Evolutionary conservation across 2,329 filamentous ascomycete species (phyloP).

Genomic region (Diaporthe sp.): DNA sequence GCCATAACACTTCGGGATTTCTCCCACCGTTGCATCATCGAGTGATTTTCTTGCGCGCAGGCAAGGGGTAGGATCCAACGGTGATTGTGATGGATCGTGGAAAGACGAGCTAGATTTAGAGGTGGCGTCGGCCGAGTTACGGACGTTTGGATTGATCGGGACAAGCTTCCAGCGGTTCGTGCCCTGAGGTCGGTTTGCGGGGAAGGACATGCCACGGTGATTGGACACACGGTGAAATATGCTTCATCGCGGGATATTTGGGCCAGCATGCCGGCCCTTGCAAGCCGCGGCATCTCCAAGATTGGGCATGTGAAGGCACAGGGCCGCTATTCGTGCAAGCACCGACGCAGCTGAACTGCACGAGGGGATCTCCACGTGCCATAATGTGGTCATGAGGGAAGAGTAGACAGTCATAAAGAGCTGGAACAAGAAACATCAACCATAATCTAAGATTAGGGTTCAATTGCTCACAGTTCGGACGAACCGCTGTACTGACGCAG

Average conservation of each 20-base stretch:
- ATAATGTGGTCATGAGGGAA: neutral
- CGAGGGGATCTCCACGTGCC: too few relatives aligned
- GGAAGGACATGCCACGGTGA: constrained; percentile 10
- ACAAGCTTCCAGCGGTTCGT: constrained; percentile 1
- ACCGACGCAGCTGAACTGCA: neutral
- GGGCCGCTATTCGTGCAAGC: neutral
- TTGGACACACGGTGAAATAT: neutral
- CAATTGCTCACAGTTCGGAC: neutral
- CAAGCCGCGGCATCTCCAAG: constrained; percentile 11
- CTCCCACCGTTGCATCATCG: constrained; percentile 9
- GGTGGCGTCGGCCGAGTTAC: constrained; percentile 34
- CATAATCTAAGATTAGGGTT: neutral
- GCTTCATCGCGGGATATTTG: neutral
- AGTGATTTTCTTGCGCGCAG: neutral
- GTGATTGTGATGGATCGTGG: constrained; percentile 10
- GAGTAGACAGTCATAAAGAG: neutral
- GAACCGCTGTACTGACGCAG: neutral
- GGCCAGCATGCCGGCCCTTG: constrained; percentile 16
- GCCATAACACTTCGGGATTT: neutral
- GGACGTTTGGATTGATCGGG: constrained; percentile 31
- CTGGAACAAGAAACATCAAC: neutral
- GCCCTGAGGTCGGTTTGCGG: constrained; percentile 28
- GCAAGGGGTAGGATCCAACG: neutral
- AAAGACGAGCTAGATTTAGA: neutral
- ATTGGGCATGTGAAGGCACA: neutral